Percentiles rank a stretch among this genome's conserved stretches.
Evolutionary conservation across 331 rosid species (phyloP).

Genomic region (Cydonia oblonga): DNA sequence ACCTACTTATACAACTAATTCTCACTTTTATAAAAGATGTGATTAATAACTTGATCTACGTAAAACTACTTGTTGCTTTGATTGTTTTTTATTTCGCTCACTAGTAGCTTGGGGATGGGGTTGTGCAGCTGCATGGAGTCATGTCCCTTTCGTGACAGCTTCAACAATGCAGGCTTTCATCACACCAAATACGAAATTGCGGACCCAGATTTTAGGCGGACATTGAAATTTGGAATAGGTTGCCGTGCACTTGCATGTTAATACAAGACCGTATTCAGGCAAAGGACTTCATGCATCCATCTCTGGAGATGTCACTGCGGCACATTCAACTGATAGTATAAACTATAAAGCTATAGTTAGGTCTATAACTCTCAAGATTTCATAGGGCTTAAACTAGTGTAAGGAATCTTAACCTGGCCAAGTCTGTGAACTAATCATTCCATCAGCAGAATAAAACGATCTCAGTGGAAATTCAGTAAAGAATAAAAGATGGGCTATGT

Average conservation of each 20-base stretch:
- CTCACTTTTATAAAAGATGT: background rate
- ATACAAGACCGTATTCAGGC: background rate
- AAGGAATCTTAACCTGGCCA: too few relatives aligned
- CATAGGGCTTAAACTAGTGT: too few relatives aligned
- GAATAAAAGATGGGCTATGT: too few relatives aligned
- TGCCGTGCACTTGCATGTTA: background rate
- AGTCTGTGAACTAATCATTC: too few relatives aligned
- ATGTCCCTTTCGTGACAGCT: slow-evolving; percentile 2
- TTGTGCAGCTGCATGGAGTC: background rate
- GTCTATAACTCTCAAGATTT: too few relatives aligned
- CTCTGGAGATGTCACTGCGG: too few relatives aligned
- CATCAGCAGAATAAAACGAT: too few relatives aligned
- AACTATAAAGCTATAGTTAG: too few relatives aligned
- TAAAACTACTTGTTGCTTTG: background rate
- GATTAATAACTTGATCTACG: background rate
- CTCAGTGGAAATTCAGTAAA: too few relatives aligned
- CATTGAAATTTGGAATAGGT: background rate
- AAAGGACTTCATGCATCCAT: too few relatives aligned
- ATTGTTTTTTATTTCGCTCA: background rate
- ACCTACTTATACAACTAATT: background rate
- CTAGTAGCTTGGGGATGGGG: background rate
- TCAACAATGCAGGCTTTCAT: background rate
- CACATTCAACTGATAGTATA: too few relatives aligned
- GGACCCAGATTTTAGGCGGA: background rate
- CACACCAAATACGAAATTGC: background rate